Evolutionary conservation across 345 rosid genomes (phyloP), one percentile per base, ranked within the genome.

Genomic region (Boechera divaricarpa): DNA sequence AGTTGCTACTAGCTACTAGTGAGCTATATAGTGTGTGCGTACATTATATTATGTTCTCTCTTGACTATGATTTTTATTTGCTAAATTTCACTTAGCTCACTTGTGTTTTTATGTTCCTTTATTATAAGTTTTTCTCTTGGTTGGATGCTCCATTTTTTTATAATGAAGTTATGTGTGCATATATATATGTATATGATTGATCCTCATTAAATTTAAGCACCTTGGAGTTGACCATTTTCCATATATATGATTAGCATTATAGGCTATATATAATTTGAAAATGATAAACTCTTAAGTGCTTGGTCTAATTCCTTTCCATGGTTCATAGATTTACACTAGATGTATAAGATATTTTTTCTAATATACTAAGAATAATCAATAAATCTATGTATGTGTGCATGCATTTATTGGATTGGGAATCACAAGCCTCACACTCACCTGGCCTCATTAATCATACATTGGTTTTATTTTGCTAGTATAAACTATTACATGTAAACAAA

Each of bases 11-110:
- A 12, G 47, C 52, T 70, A 53, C 24, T 70, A 72, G 69, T 66
- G 73, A 72, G 73, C 59, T 72, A 66, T 72, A 42, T 72, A 65
- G 67, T 72, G 77, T 64, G 53, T 65, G 48, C 48, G 67, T 48
- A 56, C 76, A 63, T 70, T 70, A 70, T 77, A 63, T 70, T 45
- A 64, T 56, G 76, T 39, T 64, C 60, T 44, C 70, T 56, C 72
- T 57, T 77, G 67, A 63, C 72, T 48, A 63, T 41, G 72, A 36
- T 77, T 56, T 47, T 77, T 36, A 63, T 62, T 77, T 77, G 76
- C 71, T 54, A 55, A 51, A 51, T 51, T 68, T 59, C 68, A 57
- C 65, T 70, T 39, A 62, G 51, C 13, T n/a, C 44, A 59, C 69
- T 52, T 72, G 63, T 65, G 72, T 51, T 60, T 62, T 45, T 29